phyloP scores from a whole-genome alignment of 2,329 filamentous ascomycete genomes.

The Chaetomium globosum region DNA sequence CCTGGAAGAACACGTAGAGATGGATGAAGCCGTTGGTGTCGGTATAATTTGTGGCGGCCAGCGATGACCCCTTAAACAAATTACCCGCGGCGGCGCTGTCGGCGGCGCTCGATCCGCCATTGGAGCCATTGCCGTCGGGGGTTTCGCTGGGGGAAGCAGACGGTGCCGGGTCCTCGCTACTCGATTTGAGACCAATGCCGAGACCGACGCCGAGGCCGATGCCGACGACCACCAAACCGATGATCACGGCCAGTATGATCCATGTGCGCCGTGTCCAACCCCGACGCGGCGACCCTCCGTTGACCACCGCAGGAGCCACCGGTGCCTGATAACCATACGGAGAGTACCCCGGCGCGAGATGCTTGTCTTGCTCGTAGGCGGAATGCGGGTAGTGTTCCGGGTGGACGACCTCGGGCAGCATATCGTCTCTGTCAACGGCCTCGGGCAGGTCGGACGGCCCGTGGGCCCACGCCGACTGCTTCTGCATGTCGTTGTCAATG shows the following conservation, averaged over 20 bases:
- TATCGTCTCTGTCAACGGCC: neutral
- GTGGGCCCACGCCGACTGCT: neutral
- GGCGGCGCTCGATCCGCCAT: neutral
- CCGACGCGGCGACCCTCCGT: neutral
- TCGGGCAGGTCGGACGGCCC: conserved; percentile 7
- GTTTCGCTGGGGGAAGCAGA: neutral
- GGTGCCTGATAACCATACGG: neutral
- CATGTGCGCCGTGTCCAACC: neutral
- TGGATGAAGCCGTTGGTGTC: neutral
- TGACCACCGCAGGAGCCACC: neutral
- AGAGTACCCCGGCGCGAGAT: neutral
- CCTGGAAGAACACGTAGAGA: conserved; percentile 15
- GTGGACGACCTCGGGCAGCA: neutral
- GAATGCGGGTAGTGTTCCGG: neutral
- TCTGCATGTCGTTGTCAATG: conserved; percentile 5
- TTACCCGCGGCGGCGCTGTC: neutral
- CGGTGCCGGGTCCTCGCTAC: neutral
- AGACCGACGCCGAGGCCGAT: conserved; percentile 3
- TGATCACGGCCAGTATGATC: neutral
- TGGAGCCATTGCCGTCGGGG: neutral
- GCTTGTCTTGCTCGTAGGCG: neutral
- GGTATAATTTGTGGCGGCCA: conserved; percentile 10
- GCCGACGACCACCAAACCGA: conserved; percentile 1
- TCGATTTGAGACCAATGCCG: conserved; percentile 1
- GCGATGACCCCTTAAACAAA: neutral